Evolutionary conservation across 2,329 filamentous ascomycete genomes (phyloP), one percentile per base, ranked within the genome.

Genomic region (Neofusicoccum umdonicola): DNA sequence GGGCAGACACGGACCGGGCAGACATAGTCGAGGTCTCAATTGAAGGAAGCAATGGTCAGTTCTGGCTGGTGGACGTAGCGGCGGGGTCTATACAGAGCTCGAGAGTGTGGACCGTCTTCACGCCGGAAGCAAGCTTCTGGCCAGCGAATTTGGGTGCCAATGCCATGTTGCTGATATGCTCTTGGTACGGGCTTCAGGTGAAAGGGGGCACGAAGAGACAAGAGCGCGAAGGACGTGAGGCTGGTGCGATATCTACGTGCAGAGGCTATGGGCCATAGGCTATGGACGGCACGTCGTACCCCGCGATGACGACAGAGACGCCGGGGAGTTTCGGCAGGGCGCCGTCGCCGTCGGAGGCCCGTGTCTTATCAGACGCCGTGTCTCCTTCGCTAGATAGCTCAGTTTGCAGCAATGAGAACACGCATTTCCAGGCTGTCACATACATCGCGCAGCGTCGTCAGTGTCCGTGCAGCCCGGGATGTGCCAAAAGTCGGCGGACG

Each of bases 21-120:
- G 73, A 92, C 90, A 81, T 96, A 97, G 83, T 97, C 93, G 70
- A 97, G 88, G 78, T 91, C 84, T 87, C 45, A n/a, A 9, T 13
- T 9, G 1, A 12, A 15, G 17, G 19, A 35, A 15, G 34, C 15
- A 19, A 22, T 17, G 6, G n/a, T 37, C 19, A 52, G 39, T 31
- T n/a, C 9, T 4, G 12, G 12, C 17, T 11, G 22, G 2, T 17
- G 9, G 12, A 8, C 2, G 37, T 3, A 11, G 17, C 17, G 37
- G 19, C 1, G 31, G 34, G 44, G 41, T 17, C 47, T 77, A 64
- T 76, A 83, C 81, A 85, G n/a, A 85, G 71, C 69, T 85, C 83
- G 35, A 85, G 72, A 0, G 83, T 85, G 71, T 85, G 82, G 0
- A 83, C 72, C 9, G 80, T 76, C 70, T 79, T 76, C 54, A 79